phyloP scores from a whole-genome alignment of 352 stramenopile species.

The Phytopythium mirpurense region DNA sequence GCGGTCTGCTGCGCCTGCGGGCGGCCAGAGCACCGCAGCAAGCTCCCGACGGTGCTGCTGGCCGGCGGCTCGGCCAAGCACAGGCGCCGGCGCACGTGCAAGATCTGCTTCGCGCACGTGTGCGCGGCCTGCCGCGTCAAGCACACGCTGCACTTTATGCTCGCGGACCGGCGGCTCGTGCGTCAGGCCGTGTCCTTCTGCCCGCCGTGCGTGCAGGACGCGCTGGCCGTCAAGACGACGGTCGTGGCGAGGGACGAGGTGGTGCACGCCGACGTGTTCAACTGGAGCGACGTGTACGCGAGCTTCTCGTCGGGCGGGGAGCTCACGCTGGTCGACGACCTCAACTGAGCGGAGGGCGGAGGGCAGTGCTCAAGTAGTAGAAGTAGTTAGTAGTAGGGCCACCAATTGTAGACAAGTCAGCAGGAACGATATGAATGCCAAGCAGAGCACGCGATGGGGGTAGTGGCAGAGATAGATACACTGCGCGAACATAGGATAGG shows the following conservation, averaged over 20 bases:
- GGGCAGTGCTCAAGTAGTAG: conserved; percentile 9
- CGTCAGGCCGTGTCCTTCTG: conserved; percentile 24
- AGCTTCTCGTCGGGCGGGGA: conserved; percentile 17
- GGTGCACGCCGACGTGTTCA: conserved; percentile 16
- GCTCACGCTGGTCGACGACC: conserved; percentile 16
- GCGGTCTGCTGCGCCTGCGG: conserved; percentile 2
- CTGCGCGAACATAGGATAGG: too few species aligned
- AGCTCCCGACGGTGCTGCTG: conserved; percentile 8
- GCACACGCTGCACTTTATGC: conserved; percentile 29
- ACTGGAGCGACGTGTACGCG: conserved; percentile 24
- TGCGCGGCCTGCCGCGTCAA: conserved; percentile 40
- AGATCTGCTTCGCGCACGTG: conserved; percentile 37
- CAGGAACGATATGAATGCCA: too few species aligned
- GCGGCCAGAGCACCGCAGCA: conserved; percentile 13
- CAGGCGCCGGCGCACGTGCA: conserved; percentile 19
- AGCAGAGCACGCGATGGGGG: too few species aligned
- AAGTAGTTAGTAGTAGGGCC: background rate
- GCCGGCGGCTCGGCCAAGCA: conserved; percentile 6
- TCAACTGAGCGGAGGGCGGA: conserved; percentile 17
- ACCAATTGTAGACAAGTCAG: too few species aligned
- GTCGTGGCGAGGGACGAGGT: conserved; percentile 24
- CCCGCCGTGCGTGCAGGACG: conserved; percentile 12
- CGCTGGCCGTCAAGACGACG: conserved; percentile 16
- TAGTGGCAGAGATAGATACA: too few species aligned
- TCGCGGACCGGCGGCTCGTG: conserved; percentile 21